Evolutionary conservation across 345 rosid genomes (phyloP).

Genomic region (Salix suchowensis): DNA sequence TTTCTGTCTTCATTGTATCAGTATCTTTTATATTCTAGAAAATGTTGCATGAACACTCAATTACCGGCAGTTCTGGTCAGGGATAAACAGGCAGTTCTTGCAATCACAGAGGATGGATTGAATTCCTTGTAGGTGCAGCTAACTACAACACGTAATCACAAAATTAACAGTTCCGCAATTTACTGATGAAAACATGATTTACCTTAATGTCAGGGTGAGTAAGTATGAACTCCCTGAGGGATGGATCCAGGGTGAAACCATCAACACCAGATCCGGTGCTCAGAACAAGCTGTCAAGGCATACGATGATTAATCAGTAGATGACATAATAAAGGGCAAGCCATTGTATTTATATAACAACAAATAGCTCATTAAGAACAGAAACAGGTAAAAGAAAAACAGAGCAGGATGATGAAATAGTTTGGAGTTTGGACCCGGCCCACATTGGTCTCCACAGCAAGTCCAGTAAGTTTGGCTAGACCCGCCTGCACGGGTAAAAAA

Average conservation of each 20-base stretch:
- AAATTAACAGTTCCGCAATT: background rate
- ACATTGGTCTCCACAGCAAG: constrained; percentile 92
- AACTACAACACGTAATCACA: background rate
- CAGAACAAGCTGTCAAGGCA: constrained; percentile 68
- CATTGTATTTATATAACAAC: background rate
- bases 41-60: background rate
- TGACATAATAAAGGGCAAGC: background rate
- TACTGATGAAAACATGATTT: constrained; percentile 3
- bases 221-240: constrained; percentile 94
- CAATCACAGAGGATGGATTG: background rate
- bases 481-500: constrained; percentile 58
- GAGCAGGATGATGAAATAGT: background rate
- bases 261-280: constrained; percentile 88
- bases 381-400: background rate
- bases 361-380: background rate
- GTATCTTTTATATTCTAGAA: too few relatives aligned
- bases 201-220: constrained; percentile 97
- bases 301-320: background rate
- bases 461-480: constrained; percentile 89
- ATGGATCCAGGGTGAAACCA: constrained; percentile 98
- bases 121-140: background rate
- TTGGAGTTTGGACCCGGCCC: background rate
- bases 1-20: too few relatives aligned
- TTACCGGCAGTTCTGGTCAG: background rate
- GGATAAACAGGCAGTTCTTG: background rate